Percentiles rank a stretch among this genome's conserved stretches.
phyloP scores from a whole-genome alignment of 2,329 filamentous ascomycete genomes.

The Sphaerulina vaccinii region DNA sequence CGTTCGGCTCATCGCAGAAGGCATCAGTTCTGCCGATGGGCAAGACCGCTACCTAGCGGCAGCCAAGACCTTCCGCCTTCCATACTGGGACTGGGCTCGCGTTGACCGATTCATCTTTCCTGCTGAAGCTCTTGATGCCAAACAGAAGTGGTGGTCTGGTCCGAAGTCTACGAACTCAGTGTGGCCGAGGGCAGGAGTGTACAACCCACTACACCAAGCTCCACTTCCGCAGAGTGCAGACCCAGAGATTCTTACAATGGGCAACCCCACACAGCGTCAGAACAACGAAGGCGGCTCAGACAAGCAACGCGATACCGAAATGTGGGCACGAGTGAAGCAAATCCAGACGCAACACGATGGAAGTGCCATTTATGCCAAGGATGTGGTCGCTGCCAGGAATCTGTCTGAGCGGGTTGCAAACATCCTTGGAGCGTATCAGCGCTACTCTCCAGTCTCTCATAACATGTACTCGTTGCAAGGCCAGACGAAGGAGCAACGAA shows the following conservation, averaged over 20 bases:
- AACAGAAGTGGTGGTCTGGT: too few species aligned
- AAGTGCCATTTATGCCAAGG: background rate
- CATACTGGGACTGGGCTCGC: too few species aligned
- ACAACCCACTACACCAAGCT: slow-evolving; percentile 3
- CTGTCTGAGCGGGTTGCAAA: background rate
- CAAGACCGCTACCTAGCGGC: too few species aligned
- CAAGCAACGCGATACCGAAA: background rate
- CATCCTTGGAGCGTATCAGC: background rate
- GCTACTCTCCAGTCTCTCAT: background rate
- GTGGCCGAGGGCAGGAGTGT: too few species aligned
- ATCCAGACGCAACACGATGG: too few species aligned
- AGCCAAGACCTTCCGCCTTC: too few species aligned
- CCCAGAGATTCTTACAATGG: background rate
- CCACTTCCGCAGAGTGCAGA: background rate
- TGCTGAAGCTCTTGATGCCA: too few species aligned
- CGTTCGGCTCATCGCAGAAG: too few species aligned
- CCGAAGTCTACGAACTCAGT: too few species aligned
- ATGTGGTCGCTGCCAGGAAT: background rate
- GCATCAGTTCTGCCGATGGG: too few species aligned
- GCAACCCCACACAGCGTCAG: slow-evolving; percentile 1
- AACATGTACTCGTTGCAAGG: background rate
- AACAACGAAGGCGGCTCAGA: background rate
- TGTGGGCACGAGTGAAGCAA: background rate
- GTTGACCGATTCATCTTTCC: too few species aligned
- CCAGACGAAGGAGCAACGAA: background rate